Base-by-base conservation (phyloP, 2,329 filamentous ascomycete genomes). In the Fusarium guadeloupense region DNA sequence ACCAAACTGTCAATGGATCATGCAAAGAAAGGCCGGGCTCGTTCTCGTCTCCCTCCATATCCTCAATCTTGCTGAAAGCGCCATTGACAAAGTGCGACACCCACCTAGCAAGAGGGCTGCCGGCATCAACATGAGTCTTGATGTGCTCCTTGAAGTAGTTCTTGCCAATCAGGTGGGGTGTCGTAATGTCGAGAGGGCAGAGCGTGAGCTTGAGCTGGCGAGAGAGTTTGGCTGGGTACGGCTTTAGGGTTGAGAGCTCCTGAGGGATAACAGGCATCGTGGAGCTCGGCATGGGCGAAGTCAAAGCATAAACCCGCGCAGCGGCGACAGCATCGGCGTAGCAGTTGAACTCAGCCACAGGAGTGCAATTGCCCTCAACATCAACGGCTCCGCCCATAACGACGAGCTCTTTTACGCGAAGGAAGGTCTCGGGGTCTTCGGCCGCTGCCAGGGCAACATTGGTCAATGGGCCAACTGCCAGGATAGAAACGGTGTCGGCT, bases 301-400 rank as follows among this genome's bases (percentile, higher is more conserved):
- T 93, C 60, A 95, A 80, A 7, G 91, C 90, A 71, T 89, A 93
- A 16, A 95, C 84, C 13, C 90, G 84, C 10, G 91, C 91, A 1
- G 90, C 86, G 23, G 91, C 90, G 34, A 91, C 83, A 17, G 90
- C 83, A 74, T 99, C 96, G 54, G 95, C 93, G 71, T 92, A 96
- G 53, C 90, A 90, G 80, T 99, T 99, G 84, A 99, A 99, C 75
- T 99, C 95, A 61, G 91, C 92, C 12, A 89, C 85, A 2, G 95
- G 94, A 39, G 87, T 88, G 71, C 91, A 87, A 75, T 99, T 99
- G 67, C 95, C 95, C 44, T 88, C 84, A 38, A 87, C 79, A 55
- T 90, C 83, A 48, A 99, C 85, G 20, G 91, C 89, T 56, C 95
- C 95, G 55, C 94, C 95, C 95, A 99, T 99, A 40, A 97, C 91